Evolutionary conservation across 495 filamentous ascomycete species (phyloP).

Genomic region (Lindgomyces ingoldianus): DNA sequence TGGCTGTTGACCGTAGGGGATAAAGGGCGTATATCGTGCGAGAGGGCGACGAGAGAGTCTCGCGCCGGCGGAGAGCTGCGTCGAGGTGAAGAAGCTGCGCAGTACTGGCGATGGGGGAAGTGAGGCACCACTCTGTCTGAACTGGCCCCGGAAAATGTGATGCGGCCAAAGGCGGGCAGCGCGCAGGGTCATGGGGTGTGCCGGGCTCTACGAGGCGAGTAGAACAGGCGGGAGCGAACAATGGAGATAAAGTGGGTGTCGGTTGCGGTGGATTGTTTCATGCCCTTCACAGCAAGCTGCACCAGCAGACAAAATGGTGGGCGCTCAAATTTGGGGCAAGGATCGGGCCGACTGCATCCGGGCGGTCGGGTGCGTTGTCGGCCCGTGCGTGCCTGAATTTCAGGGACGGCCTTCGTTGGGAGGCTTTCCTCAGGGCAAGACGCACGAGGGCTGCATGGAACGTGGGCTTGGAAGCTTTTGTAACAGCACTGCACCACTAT

Average conservation of each 20-base stretch:
- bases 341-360: not conserved
- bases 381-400: not conserved
- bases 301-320: not conserved
- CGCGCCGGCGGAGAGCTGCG: not conserved
- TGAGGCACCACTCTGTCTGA: not conserved
- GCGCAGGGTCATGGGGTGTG: constrained; percentile 10
- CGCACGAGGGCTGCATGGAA: constrained; percentile 1
- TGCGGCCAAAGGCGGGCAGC: constrained; percentile 13
- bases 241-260: not conserved
- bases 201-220: not conserved
- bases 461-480: not conserved
- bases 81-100: constrained; percentile 19
- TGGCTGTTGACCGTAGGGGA: not conserved
- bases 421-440: not conserved
- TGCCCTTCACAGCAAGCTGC: not conserved
- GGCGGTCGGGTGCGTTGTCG: not conserved
- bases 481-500: not conserved
- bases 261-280: constrained; percentile 14
- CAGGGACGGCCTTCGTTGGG: too few species aligned
- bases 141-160: constrained; percentile 8
- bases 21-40: not conserved
- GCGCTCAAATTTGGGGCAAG: not conserved
- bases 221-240: not conserved
- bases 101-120: not conserved
- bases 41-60: not conserved